Conservation (phyloP, 805 yeast genomes). For the Wickerhamomyces subpelliculosus region DNA sequence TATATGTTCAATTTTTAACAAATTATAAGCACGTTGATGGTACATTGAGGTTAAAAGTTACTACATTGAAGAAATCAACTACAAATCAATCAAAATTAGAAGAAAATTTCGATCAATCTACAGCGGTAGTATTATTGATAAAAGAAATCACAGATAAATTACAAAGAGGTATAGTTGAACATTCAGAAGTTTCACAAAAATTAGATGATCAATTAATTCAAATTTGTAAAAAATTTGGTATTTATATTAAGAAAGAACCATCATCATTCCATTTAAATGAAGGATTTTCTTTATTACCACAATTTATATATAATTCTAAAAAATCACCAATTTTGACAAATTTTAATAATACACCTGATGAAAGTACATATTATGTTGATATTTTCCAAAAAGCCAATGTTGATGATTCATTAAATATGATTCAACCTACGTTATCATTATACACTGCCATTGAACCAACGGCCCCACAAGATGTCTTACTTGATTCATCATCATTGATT, state of each 20-base stretch:
- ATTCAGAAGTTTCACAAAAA: conserved; percentile 84
- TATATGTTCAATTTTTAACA: conserved; percentile 74
- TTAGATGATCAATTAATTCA: conserved; percentile 79
- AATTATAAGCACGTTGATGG: conserved; percentile 89
- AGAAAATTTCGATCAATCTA: conserved; percentile 86
- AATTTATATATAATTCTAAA: conserved; percentile 86
- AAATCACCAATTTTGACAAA: conserved; percentile 91
- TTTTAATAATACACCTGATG: conserved; percentile 96
- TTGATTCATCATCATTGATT: conserved; percentile 84
- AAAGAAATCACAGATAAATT: conserved; percentile 78
- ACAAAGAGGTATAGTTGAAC: conserved; percentile 58
- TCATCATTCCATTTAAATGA: conserved; percentile 72
- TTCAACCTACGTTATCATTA: conserved; percentile 87
- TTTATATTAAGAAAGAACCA: conserved; percentile 78
- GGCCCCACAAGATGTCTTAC: conserved; percentile 78
- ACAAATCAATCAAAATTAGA: conserved; percentile 43
- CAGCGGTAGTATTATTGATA: conserved; percentile 87
- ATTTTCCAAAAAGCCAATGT: conserved; percentile 79
- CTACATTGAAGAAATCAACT: conserved; percentile 60
- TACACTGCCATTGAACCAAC: conserved; percentile 65
- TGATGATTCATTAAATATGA: conserved; percentile 88
- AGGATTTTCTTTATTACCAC: conserved; percentile 81
- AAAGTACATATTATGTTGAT: conserved; percentile 90
- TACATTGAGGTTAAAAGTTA: conserved; percentile 75
- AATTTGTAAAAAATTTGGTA: conserved; percentile 85